Conservation (phyloP, 345 rosid species). For the Sapria himalayana region DNA sequence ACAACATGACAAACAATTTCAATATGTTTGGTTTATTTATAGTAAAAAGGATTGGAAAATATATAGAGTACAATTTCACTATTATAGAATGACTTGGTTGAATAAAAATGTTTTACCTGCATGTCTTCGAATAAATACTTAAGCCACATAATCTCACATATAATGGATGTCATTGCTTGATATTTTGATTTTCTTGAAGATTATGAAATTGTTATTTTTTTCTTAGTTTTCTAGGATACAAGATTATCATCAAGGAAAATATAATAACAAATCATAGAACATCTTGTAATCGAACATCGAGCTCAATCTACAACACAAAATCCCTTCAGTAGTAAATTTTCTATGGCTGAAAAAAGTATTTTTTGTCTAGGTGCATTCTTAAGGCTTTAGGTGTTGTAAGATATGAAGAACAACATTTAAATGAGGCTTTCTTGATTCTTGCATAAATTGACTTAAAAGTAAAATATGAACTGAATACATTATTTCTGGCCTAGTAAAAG, state of each 20-base stretch:
- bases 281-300: neutral
- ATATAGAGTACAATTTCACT: neutral
- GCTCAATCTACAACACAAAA: slow-evolving; percentile 3
- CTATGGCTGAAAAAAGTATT: neutral
- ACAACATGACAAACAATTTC: too few relatives aligned
- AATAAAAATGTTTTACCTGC: neutral
- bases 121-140: neutral
- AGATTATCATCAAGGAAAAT: too few relatives aligned
- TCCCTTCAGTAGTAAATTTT: neutral
- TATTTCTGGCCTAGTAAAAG: too few relatives aligned
- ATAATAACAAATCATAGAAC: slow-evolving; percentile 1
- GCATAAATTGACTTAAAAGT: too few relatives aligned
- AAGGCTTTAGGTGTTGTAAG: too few relatives aligned
- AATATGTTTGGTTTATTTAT: too few relatives aligned
- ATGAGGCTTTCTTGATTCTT: too few relatives aligned
- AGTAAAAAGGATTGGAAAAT: neutral
- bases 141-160: too few relatives aligned
- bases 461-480: too few relatives aligned
- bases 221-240: too few relatives aligned
- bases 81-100: neutral
- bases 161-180: neutral
- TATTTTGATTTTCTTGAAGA: neutral
- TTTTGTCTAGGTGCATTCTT: too few relatives aligned
- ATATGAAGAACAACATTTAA: too few relatives aligned
- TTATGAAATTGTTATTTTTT: neutral